Evolutionary conservation across 495 filamentous ascomycete genomes (phyloP), one percentile per base, ranked within the genome.

Genomic region (Aspergillus campestris): DNA sequence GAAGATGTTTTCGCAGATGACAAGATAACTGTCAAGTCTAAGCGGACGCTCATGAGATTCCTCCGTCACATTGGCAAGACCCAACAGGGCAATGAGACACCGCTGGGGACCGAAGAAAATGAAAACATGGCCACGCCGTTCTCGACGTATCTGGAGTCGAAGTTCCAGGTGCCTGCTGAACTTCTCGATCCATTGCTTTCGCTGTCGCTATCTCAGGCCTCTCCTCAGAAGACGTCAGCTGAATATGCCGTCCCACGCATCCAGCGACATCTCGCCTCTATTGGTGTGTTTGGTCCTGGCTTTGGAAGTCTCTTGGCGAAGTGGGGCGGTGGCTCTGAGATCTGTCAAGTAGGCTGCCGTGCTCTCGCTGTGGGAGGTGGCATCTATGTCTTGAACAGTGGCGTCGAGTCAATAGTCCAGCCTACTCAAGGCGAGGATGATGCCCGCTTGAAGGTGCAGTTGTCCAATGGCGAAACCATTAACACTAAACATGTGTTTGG

Each of bases 241-340:
- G 77, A 71, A 9, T 72, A 75, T 61, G 84, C 86, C 7, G 62
- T 87, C 8, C 73, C 80, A 8, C 70, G 75, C 31, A 84, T 97
- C 41, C 78, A 83, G 53, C 78, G 83, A 37, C 91, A 98, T 66
- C 71, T 97, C 13, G 71, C 80, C 9, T 95, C 89, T 3, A 87
- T 95, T 55, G 90, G 91, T 15, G 60, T 87, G 1, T 87, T 94
- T 52, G 90, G 90, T 0, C 78, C 84, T 42, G 88, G 89, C 5
- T 95, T 96, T 60, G 84, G 87, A 30, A 81, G 83, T 38, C 78
- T 96, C 8, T 70, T 91, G 47, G 82, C 89, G 8, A 94, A 92
- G 67, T 98, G 90, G 82, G 92, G 92, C 14, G 89, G 94, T 47
- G 73, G 81, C 8, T 83, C 89, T n/a, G 92, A 98, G 65, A 81